These are phyloP conservation scores for Udeniomyces megalosporus DNA, from an alignment of 768 basidiomycete genomes.

Conservation along the genomic window DNA sequence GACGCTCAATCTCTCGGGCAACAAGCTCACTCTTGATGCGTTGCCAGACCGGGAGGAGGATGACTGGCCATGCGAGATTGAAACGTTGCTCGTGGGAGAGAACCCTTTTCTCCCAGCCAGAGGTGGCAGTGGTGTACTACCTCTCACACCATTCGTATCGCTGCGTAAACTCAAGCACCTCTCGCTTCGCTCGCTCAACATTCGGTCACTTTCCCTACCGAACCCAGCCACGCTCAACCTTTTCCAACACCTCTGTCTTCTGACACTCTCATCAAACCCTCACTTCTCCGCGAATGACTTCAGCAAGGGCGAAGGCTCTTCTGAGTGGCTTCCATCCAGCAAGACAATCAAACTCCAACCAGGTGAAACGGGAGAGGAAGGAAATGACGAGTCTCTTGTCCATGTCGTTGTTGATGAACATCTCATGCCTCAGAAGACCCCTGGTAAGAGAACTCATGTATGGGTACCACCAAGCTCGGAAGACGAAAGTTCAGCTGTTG, in stretches of 20 bases:
- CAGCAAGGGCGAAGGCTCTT: too few relatives aligned
- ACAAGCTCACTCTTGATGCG: neutral
- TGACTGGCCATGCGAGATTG: neutral
- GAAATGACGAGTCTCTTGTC: neutral
- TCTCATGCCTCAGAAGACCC: neutral
- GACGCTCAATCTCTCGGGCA: constrained; percentile 9
- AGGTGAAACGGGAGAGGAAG: neutral
- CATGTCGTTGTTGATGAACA: constrained; percentile 1
- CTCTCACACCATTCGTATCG: neutral
- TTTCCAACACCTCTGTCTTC: too few relatives aligned
- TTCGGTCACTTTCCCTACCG: neutral
- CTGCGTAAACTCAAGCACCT: neutral
- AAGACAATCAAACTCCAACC: neutral
- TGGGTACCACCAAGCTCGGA: neutral
- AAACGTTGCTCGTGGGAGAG: neutral
- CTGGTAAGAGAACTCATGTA: neutral
- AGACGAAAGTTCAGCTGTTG: neutral
- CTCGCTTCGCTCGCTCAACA: neutral
- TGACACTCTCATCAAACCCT: too few relatives aligned
- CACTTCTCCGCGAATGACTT: too few relatives aligned
- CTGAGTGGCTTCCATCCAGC: neutral
- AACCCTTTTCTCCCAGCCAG: neutral
- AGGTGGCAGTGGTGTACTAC: neutral
- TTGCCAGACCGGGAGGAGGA: neutral
- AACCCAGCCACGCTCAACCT: neutral